Evolutionary conservation across 306 rosid species (phyloP).

Genomic region (Lithocarpus polystachyus): DNA sequence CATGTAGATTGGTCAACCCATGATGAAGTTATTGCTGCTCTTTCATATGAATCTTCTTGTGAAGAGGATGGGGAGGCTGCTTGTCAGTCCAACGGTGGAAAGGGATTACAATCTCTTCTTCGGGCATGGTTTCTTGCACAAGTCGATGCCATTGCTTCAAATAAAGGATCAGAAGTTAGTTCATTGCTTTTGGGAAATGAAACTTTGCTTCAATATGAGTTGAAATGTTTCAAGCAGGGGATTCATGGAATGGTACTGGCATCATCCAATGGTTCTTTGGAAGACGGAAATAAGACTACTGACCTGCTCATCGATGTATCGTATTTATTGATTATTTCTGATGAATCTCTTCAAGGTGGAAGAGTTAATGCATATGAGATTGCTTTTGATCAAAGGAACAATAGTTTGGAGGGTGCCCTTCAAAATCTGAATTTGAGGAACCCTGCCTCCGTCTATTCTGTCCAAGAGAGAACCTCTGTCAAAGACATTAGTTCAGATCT

Average conservation of each 20-base stretch:
- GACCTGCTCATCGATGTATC: conserved; percentile 41
- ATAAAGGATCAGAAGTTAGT: conserved; percentile 51
- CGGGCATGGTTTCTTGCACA: conserved; percentile 70
- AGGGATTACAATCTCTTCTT: conserved; percentile 60
- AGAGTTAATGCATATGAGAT: conserved; percentile 53
- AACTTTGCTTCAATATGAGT: conserved; percentile 73
- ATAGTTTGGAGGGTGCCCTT: conserved; percentile 39
- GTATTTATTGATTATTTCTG: conserved; percentile 48
- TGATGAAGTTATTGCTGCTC: conserved; percentile 47
- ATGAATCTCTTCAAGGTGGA: conserved; percentile 48
- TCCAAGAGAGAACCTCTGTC: conserved; percentile 47
- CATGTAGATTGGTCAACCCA: conserved; percentile 56
- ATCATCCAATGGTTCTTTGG: conserved; percentile 36
- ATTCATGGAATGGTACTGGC: conserved; percentile 36
- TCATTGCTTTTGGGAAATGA: conserved; percentile 57
- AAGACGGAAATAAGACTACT: conserved; percentile 31
- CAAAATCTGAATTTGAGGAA: conserved; percentile 52
- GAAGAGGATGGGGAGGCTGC: conserved; percentile 45
- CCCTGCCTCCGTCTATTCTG: conserved; percentile 54
- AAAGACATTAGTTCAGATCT: conserved; percentile 45
- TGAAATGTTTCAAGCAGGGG: conserved; percentile 42
- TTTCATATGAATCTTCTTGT: conserved; percentile 44
- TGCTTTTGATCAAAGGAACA: conserved; percentile 46
- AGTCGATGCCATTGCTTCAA: conserved; percentile 58
- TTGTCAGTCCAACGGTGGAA: conserved; percentile 38